Percentiles rank a stretch among this genome's conserved stretches.
Evolutionary conservation across 768 basidiomycete species (phyloP).

Genomic region (Fomitopsis pulvina): DNA sequence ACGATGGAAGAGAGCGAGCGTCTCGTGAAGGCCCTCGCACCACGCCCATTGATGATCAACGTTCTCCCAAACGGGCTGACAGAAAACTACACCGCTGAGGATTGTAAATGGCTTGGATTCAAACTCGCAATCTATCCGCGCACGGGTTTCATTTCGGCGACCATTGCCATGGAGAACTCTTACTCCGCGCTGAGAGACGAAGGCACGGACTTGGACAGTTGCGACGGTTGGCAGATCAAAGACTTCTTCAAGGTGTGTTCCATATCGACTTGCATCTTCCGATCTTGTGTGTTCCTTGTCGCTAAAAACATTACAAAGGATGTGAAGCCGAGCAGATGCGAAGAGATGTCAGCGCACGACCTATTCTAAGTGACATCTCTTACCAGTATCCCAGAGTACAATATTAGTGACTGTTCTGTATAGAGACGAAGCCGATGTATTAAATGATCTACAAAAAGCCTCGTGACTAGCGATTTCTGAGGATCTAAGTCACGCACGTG

Average conservation of each 20-base stretch:
- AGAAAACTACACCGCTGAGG: conserved; percentile 18
- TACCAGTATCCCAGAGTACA: background rate
- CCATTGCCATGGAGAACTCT: conserved; percentile 20
- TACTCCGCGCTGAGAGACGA: conserved; percentile 17
- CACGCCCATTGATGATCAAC: conserved; percentile 21
- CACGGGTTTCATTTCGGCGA: conserved; percentile 22
- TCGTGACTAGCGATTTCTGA: no score
- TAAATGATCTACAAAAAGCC: no score
- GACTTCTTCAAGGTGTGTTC: conserved; percentile 19
- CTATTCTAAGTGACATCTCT: conserved; percentile 7
- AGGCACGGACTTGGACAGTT: conserved; percentile 18
- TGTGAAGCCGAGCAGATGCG: conserved; percentile 20
- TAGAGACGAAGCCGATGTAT: no score
- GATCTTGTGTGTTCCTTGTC: conserved; percentile 15
- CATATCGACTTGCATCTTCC: no score
- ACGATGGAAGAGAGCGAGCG: conserved; percentile 20
- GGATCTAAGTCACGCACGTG: no score
- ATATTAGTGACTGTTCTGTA: no score
- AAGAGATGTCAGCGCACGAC: conserved; percentile 14
- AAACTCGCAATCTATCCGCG: conserved; percentile 22
- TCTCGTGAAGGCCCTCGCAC: conserved; percentile 19
- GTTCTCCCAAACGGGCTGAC: conserved; percentile 22
- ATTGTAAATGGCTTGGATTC: conserved; percentile 21
- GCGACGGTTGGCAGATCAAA: conserved; percentile 21
- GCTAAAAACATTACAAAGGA: conserved; percentile 12